Evolutionary conservation across 495 filamentous ascomycete species (phyloP).

Genomic region (Mycothermus thermophilus): DNA sequence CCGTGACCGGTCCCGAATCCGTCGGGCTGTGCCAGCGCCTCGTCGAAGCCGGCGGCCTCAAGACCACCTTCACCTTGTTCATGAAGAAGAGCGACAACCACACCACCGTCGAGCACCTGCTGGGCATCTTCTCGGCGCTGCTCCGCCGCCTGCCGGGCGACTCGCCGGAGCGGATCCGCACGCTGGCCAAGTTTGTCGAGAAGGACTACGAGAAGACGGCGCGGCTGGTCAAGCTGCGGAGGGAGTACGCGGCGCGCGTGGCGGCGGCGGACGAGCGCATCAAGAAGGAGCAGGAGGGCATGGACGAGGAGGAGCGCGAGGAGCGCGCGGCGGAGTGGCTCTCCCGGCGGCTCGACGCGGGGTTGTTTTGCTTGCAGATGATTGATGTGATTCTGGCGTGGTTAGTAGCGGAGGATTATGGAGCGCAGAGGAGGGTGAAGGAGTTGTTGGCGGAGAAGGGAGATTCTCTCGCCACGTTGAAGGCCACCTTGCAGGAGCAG

Average conservation of each 20-base stretch:
- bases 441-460: conserved; percentile 52
- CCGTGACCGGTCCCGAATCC: conserved; percentile 43
- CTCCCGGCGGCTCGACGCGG: conserved; percentile 71
- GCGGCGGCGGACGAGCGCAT: conserved; percentile 54
- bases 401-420: conserved; percentile 83
- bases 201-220: conserved; percentile 77
- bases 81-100: conserved; percentile 72
- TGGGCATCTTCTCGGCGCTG: conserved; percentile 79
- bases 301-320: conserved; percentile 49
- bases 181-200: conserved; percentile 89
- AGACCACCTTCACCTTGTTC: conserved; percentile 72
- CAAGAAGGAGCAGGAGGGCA: conserved; percentile 33
- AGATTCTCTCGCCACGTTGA: conserved; percentile 47
- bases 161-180: conserved; percentile 65
- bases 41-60: conserved; percentile 74
- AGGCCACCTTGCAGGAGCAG: conserved; percentile 54
- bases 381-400: conserved; percentile 83
- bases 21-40: conserved; percentile 53
- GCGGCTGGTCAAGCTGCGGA: conserved; percentile 54
- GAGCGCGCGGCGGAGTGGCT: conserved; percentile 53
- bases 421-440: conserved; percentile 53
- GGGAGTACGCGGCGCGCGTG: conserved; percentile 55
- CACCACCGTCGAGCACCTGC: conserved; percentile 68
- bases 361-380: conserved; percentile 73
- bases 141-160: conserved; percentile 66